Evolutionary conservation across 805 yeast genomes (phyloP), one percentile per base, ranked within the genome.

Genomic region (Saccharomycopsis capsularis): DNA sequence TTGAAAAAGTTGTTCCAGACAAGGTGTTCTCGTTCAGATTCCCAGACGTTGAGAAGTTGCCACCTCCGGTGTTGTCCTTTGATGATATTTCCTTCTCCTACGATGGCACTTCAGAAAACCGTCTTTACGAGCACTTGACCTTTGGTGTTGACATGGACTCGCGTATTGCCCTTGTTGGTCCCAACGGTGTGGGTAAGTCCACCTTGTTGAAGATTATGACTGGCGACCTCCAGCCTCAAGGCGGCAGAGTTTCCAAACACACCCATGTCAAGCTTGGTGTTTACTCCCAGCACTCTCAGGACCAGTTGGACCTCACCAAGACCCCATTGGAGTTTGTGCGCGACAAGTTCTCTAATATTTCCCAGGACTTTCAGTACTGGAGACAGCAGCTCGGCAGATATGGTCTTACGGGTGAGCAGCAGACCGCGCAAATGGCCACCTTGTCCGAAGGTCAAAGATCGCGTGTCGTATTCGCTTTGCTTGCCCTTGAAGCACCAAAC

Each of bases 71-170:
- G 46, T 75, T 93, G 68, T 88, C 98, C 5, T 93, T 93, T 66
- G 98, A 91, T 68, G 90, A 84, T 61, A 95, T 93, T 64, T 81
- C 95, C 21, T 93, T 93, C 70, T 75, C 97, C 19, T 93, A 93
- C 71, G 85, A 86, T 59, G 91, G 85, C 60, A 78, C 78, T 27
- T 68, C 75, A 43, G 96, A 87, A 69, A 82, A 93, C 69, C 84
- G 89, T 70, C 75, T 93, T 63, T 93, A 93, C 71, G 88, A 85
- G 65, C 69, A 86, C 67, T 78, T 93, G 65, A 91, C 89, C 66
- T 93, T 93, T 60, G 99, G 99, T 83, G 90, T 93, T 52, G 99
- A 93, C 75, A 93, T 93, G 98, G 99, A 93, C 71, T 90, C 97
- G 37, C 85, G 99, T 74, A 82, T 91, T 64, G 98, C 99, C 39